These are phyloP conservation scores for Suillus discolor DNA, from an alignment of 768 basidiomycete genomes.

Conservation along the genomic window DNA sequence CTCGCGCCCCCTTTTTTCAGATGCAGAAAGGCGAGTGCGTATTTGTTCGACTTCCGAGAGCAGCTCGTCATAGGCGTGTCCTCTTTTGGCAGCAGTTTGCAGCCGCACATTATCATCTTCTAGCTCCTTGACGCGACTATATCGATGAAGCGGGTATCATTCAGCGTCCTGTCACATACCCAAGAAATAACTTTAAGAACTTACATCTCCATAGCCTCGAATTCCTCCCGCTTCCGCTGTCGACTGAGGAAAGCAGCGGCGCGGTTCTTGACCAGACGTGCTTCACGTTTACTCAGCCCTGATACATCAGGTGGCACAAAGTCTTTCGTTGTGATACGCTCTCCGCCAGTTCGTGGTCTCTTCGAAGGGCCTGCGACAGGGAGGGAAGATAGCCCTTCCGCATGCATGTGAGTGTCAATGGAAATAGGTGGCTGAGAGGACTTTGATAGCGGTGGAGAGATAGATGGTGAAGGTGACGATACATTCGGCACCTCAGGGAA, in stretches of 20 bases:
- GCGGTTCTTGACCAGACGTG: slow-evolving; percentile 88
- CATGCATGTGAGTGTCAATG: slow-evolving; percentile 27
- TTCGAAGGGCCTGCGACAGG: slow-evolving; percentile 41
- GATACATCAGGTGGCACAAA: slow-evolving; percentile 88
- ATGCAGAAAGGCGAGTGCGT: slow-evolving; percentile 61
- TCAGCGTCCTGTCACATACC: slow-evolving; percentile 1
- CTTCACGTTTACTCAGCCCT: slow-evolving; percentile 88
- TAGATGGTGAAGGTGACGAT: slow-evolving; percentile 38
- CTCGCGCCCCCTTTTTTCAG: slow-evolving; percentile 66
- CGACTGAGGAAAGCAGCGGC: slow-evolving; percentile 90
- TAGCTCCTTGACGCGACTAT: slow-evolving; percentile 79
- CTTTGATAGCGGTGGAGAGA: slow-evolving; percentile 31
- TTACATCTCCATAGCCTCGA: slow-evolving; percentile 88
- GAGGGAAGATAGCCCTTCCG: slow-evolving; percentile 16
- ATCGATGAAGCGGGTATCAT: slow-evolving; percentile 19
- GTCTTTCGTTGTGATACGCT: slow-evolving; percentile 68
- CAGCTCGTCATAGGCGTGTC: slow-evolving; percentile 42
- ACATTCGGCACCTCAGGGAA: slow-evolving; percentile 41
- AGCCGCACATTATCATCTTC: slow-evolving; percentile 85
- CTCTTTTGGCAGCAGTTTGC: slow-evolving; percentile 55
- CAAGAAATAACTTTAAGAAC: slow-evolving; percentile 35
- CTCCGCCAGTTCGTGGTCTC: slow-evolving; percentile 50
- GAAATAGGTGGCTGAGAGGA: slow-evolving; percentile 38
- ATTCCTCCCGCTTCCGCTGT: slow-evolving; percentile 91
- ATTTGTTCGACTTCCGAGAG: slow-evolving; percentile 67